phyloP scores from a whole-genome alignment of 192 early-diverging fungal genomes.

The Umbelopsis ramanniana region DNA sequence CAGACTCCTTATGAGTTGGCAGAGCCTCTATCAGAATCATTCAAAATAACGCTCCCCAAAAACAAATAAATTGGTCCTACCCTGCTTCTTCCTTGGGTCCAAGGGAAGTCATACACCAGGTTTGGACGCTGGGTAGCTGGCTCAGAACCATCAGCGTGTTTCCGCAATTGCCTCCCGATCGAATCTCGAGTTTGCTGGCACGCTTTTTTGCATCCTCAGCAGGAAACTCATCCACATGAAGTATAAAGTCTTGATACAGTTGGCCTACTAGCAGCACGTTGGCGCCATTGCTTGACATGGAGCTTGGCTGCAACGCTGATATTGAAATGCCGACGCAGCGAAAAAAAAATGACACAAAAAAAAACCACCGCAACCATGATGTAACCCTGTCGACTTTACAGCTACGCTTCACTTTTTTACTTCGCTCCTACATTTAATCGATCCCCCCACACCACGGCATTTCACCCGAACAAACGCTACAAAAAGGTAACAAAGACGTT shows the following conservation, averaged over 20 bases:
- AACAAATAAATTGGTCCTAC: slow-evolving; percentile 30
- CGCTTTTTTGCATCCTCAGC: slow-evolving; percentile 63
- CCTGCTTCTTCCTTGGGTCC: slow-evolving; percentile 48
- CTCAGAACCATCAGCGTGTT: slow-evolving; percentile 61
- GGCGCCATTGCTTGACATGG: slow-evolving; percentile 3
- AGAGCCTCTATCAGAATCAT: no score
- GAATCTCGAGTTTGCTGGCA: slow-evolving; percentile 59
- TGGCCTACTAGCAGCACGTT: slow-evolving; percentile 55
- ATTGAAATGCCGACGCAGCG: slow-evolving; percentile 4
- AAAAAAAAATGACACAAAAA: slow-evolving; percentile 17
- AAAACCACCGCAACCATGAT: slow-evolving; percentile 4
- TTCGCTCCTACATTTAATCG: neutral
- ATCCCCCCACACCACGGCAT: neutral
- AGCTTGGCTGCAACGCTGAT: neutral
- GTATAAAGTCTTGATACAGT: slow-evolving; percentile 65
- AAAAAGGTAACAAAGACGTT: slow-evolving; percentile 2
- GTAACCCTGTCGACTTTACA: neutral
- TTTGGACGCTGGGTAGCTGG: slow-evolving; percentile 47
- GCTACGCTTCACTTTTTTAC: neutral
- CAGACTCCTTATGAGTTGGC: slow-evolving; percentile 7
- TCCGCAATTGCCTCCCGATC: slow-evolving; percentile 67
- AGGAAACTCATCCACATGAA: slow-evolving; percentile 62
- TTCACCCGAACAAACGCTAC: neutral
- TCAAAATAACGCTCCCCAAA: no score
- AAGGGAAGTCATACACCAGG: slow-evolving; percentile 57